Evolutionary conservation across 2,329 filamentous ascomycete genomes (phyloP).

Genomic region (Cephalotrichum gorgonifer): DNA sequence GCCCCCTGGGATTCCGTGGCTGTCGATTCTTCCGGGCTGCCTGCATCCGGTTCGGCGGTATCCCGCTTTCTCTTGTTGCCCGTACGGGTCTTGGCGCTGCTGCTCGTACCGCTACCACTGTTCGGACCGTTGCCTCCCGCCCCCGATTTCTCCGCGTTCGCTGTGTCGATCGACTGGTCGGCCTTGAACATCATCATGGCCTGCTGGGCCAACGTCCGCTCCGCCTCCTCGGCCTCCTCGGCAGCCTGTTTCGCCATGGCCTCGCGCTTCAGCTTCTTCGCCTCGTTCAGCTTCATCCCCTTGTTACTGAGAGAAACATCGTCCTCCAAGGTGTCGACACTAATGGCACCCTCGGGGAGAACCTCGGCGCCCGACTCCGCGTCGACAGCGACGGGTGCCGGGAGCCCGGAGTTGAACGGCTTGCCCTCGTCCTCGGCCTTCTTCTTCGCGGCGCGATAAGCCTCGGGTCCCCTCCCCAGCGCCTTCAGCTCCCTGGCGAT

Average conservation of each 20-base stretch:
- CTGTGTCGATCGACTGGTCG: neutral
- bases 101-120: neutral
- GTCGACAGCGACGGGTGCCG: conserved; percentile 24
- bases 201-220: conserved; percentile 38
- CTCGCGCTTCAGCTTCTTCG: conserved; percentile 64
- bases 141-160: conserved; percentile 1
- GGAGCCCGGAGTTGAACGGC: conserved; percentile 31
- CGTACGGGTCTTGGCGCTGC: conserved; percentile 11
- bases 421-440: conserved; percentile 56
- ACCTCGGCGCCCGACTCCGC: conserved; percentile 39
- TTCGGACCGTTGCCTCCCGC: neutral
- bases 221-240: conserved; percentile 50
- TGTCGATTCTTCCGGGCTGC: neutral
- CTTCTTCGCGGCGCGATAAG: conserved; percentile 50
- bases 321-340: conserved; percentile 45
- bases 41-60: neutral
- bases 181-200: conserved; percentile 27
- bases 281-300: conserved; percentile 69
- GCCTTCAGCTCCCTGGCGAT: conserved; percentile 66
- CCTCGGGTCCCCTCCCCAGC: conserved; percentile 56
- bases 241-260: conserved; percentile 50
- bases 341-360: conserved; percentile 50
- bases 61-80: conserved; percentile 34
- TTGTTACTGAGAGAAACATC: conserved; percentile 58
- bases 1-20: conserved; percentile 5